These are phyloP conservation scores for Candida sp. DNA, from an alignment of 1,139 yeast species.

Conservation along the genomic window DNA sequence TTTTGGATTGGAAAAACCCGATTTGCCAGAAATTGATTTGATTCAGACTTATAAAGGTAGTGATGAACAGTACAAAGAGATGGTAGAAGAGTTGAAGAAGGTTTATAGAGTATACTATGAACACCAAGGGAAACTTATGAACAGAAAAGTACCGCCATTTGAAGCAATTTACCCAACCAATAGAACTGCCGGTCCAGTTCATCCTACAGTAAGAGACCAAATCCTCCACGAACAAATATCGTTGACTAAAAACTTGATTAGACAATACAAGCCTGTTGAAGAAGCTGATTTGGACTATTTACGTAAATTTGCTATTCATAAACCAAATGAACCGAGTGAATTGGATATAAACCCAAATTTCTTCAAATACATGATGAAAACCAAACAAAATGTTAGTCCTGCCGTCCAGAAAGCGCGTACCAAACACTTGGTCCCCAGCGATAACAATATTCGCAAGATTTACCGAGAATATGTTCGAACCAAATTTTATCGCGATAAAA, in stretches of 20 bases:
- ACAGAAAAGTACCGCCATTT: constrained; percentile 21
- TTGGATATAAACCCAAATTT: constrained; percentile 23
- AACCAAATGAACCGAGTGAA: constrained; percentile 5
- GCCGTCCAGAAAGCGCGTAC: constrained; percentile 16
- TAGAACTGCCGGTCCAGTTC: constrained; percentile 29
- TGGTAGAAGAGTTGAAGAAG: constrained; percentile 11
- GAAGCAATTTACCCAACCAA: constrained; percentile 34
- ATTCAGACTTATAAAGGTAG: constrained; percentile 1
- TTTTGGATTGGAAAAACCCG: constrained; percentile 7
- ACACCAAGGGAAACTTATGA: constrained; percentile 16
- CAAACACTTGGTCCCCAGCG: constrained; percentile 29
- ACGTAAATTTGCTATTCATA: constrained; percentile 12
- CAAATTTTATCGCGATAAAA: constrained; percentile 24
- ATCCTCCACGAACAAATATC: constrained; percentile 21
- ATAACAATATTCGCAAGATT: constrained; percentile 25
- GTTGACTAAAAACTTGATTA: constrained; percentile 17
- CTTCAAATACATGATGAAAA: constrained; percentile 24
- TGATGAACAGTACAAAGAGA: neutral
- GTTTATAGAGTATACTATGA: constrained; percentile 19
- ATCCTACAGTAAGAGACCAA: constrained; percentile 23
- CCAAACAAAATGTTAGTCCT: constrained; percentile 15
- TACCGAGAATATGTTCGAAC: constrained; percentile 26
- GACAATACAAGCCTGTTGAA: constrained; percentile 19
- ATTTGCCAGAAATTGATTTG: constrained; percentile 1
- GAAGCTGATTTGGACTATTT: constrained; percentile 15